phyloP scores from a whole-genome alignment of 2,329 filamentous ascomycete genomes.

The Corynespora cassiicola region DNA sequence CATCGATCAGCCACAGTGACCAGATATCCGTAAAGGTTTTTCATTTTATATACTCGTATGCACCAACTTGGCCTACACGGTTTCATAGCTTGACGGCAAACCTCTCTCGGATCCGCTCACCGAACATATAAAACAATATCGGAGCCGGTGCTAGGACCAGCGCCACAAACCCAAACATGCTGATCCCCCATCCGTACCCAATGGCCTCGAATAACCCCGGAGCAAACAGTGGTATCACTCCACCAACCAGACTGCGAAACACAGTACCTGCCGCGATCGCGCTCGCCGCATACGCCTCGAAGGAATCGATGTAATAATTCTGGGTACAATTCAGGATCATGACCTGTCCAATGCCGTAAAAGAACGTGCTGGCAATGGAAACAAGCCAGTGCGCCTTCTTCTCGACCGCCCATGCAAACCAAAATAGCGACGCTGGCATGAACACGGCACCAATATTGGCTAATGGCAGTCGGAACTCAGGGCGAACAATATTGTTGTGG shows the following conservation, averaged over 20 bases:
- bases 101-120: slow-evolving; percentile 53
- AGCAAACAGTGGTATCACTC: slow-evolving; percentile 55
- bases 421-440: slow-evolving; percentile 53
- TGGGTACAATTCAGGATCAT: slow-evolving; percentile 61
- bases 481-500: slow-evolving; percentile 48
- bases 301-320: slow-evolving; percentile 62
- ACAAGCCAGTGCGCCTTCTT: slow-evolving; percentile 50
- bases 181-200: slow-evolving; percentile 59
- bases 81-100: slow-evolving; percentile 39
- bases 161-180: slow-evolving; percentile 53
- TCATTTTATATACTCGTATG: too few relatives aligned
- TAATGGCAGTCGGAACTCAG: slow-evolving; percentile 54
- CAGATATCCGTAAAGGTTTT: too few relatives aligned
- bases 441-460: slow-evolving; percentile 54
- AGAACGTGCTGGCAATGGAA: slow-evolving; percentile 51
- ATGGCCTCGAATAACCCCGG: slow-evolving; percentile 51
- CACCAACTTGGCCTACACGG: too few relatives aligned
- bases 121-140: slow-evolving; percentile 56
- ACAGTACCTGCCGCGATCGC: slow-evolving; percentile 59
- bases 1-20: too few relatives aligned
- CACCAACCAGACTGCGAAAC: slow-evolving; percentile 55
- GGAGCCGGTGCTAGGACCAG: slow-evolving; percentile 57
- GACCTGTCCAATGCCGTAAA: slow-evolving; percentile 61
- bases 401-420: slow-evolving; percentile 52
- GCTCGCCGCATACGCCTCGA: slow-evolving; percentile 57